These are phyloP conservation scores for Diaporthe caulivora DNA, from an alignment of 2,329 filamentous ascomycete species.

Conservation along the genomic window DNA sequence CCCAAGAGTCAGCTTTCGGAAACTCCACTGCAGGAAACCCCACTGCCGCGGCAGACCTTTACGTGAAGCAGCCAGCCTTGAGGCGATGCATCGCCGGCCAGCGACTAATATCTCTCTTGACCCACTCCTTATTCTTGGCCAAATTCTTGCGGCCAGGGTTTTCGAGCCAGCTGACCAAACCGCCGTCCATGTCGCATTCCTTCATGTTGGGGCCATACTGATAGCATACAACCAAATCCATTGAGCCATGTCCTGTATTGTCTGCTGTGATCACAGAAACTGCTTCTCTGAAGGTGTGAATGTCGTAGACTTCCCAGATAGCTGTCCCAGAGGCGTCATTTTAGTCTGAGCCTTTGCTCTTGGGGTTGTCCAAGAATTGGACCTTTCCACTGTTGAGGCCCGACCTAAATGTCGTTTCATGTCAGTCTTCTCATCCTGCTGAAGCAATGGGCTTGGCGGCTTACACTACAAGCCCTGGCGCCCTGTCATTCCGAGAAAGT, in stretches of 20 bases:
- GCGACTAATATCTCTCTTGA: background rate
- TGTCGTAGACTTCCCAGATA: background rate
- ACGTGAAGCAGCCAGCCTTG: background rate
- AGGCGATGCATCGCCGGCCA: background rate
- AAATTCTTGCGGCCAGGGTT: background rate
- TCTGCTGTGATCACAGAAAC: background rate
- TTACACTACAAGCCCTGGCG: background rate
- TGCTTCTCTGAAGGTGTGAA: background rate
- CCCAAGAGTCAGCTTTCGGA: background rate
- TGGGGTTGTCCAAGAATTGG: background rate
- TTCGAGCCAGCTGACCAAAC: background rate
- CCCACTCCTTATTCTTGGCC: background rate
- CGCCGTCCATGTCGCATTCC: background rate
- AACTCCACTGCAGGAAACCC: background rate
- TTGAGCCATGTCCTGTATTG: background rate
- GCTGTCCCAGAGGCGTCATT: background rate
- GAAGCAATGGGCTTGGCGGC: background rate
- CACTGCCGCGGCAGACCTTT: background rate
- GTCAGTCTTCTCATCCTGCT: background rate
- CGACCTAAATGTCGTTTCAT: background rate
- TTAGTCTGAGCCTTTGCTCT: background rate
- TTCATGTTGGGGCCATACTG: background rate
- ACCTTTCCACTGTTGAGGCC: background rate
- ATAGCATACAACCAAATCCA: background rate
- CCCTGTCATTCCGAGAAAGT: background rate